These are phyloP conservation scores for Jackrogersella minutella DNA, from an alignment of 495 filamentous ascomycete species.

Conservation along the genomic window DNA sequence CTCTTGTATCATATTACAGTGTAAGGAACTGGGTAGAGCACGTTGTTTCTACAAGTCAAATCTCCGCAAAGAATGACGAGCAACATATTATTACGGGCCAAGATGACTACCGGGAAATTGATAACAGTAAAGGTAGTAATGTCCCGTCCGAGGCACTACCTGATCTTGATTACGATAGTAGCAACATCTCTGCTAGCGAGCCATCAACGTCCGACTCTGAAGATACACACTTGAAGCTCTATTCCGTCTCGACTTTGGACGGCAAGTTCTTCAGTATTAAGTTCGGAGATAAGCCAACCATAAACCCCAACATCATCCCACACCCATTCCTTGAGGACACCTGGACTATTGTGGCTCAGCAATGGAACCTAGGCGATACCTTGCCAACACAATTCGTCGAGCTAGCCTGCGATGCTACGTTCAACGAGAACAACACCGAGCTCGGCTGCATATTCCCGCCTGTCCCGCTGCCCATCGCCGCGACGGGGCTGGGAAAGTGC, in stretches of 20 bases:
- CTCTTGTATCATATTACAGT: constrained; percentile 9
- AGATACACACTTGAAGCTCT: constrained; percentile 48
- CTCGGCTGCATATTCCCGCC: constrained; percentile 52
- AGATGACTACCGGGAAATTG: neutral
- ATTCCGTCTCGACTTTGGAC: constrained; percentile 53
- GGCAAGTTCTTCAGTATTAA: constrained; percentile 53
- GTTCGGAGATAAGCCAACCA: constrained; percentile 47
- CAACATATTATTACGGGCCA: neutral
- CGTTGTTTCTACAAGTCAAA: neutral
- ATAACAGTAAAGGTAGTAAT: neutral
- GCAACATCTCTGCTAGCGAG: neutral
- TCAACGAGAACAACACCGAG: constrained; percentile 42
- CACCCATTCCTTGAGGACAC: constrained; percentile 53
- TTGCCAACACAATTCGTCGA: constrained; percentile 46
- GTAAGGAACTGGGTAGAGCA: neutral
- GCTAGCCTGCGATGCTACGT: constrained; percentile 56
- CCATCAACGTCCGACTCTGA: neutral
- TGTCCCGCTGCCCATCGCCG: constrained; percentile 50
- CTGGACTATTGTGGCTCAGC: constrained; percentile 59
- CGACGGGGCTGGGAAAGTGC: constrained; percentile 54
- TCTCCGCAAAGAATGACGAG: neutral
- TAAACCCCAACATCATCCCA: constrained; percentile 64
- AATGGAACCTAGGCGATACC: constrained; percentile 22
- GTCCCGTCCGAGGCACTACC: neutral
- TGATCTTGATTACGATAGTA: neutral